These are phyloP conservation scores for Pythium plurisporium DNA, from an alignment of 352 stramenopile species.

Conservation along the genomic window DNA sequence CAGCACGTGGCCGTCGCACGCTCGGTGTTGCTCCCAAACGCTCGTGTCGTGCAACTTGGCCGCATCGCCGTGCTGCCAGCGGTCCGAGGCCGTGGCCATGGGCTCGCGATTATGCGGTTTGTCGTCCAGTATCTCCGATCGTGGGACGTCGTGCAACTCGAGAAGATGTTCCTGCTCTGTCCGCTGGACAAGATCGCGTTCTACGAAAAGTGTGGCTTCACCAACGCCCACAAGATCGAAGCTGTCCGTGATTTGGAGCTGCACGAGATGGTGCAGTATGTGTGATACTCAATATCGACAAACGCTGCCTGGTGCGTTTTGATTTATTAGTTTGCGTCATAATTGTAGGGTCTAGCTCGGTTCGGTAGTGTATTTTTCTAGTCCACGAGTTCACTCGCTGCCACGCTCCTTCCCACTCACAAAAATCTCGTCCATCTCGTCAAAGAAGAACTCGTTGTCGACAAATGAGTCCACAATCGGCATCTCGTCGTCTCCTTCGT, in stretches of 20 bases:
- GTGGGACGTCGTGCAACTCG: neutral
- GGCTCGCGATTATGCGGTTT: conserved; percentile 12
- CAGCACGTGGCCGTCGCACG: conserved; percentile 15
- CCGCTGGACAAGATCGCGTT: conserved; percentile 11
- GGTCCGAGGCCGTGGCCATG: conserved; percentile 4
- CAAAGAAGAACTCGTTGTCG: conserved; percentile 22
- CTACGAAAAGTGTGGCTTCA: conserved; percentile 15
- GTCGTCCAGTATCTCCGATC: neutral
- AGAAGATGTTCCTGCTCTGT: conserved; percentile 13
- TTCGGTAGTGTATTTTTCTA: too few relatives aligned
- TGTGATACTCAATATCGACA: neutral
- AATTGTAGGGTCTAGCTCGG: too few relatives aligned
- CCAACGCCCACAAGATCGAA: neutral
- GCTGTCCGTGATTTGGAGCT: conserved; percentile 3
- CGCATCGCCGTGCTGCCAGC: conserved; percentile 12
- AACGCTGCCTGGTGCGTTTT: neutral
- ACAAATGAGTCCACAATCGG: conserved; percentile 25
- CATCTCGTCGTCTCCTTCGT: conserved; percentile 19
- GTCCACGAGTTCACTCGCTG: too few relatives aligned
- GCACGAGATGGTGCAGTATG: conserved; percentile 13
- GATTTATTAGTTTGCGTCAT: too few relatives aligned
- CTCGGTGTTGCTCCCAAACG: neutral
- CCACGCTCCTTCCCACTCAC: conserved; percentile 10
- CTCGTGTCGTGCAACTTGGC: neutral
- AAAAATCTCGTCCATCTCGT: conserved; percentile 23